A percentile compares a stretch with the other conserved stretches of the same genome.
Evolutionary conservation across 345 rosid genomes (phyloP).

Genomic region (Syzygium jambos): DNA sequence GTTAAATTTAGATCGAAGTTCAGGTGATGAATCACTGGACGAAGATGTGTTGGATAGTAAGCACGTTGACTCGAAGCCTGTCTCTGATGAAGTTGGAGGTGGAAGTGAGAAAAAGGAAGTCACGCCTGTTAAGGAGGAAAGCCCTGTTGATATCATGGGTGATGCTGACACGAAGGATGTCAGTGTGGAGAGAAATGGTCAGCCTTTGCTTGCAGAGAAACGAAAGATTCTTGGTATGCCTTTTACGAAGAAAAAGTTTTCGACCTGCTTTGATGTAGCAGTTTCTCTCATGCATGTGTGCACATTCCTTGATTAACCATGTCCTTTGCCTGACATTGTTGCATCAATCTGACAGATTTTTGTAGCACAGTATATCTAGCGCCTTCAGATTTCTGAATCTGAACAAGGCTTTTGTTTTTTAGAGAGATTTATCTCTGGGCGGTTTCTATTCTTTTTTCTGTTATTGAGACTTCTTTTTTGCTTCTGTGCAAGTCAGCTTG

Average conservation of each 20-base stretch:
- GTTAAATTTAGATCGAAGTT: slow-evolving; percentile 89
- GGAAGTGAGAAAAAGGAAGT: slow-evolving; percentile 36
- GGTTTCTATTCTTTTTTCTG: background rate
- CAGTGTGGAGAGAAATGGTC: slow-evolving; percentile 26
- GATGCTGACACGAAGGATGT: slow-evolving; percentile 30
- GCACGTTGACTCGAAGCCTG: slow-evolving; percentile 57
- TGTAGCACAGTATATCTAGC: background rate
- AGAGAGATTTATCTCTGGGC: background rate
- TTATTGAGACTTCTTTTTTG: background rate
- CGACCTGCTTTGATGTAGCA: background rate
- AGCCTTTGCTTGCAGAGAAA: slow-evolving; percentile 49
- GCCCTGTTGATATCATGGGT: slow-evolving; percentile 33
- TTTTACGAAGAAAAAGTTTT: background rate
- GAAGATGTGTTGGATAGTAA: slow-evolving; percentile 82
- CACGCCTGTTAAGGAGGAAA: slow-evolving; percentile 33
- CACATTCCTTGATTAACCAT: background rate
- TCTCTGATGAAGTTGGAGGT: slow-evolving; percentile 43
- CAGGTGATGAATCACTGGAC: slow-evolving; percentile 96
- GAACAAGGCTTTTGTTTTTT: background rate
- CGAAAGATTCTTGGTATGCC: slow-evolving; percentile 70
- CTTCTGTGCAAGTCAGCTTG: background rate
- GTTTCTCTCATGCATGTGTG: background rate
- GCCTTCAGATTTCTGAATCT: background rate
- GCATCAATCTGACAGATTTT: background rate
- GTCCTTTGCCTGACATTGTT: background rate